Conservation (phyloP, 805 yeast species). For the Priceomyces carsonii region DNA sequence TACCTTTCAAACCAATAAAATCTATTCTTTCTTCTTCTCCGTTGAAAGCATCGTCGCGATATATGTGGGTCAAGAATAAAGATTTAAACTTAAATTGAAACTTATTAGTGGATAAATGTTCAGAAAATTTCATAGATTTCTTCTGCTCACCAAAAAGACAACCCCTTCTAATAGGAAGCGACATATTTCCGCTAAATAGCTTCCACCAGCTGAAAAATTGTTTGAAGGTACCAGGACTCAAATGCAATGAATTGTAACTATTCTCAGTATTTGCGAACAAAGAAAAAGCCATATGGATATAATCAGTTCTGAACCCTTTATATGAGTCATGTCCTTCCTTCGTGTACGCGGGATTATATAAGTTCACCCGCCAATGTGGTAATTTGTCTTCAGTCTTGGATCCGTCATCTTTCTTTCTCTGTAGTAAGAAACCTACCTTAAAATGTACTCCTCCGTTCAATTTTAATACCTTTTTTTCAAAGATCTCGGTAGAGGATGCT, state of each 20-base stretch:
- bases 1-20: slow-evolving; percentile 66
- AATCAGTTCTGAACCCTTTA: slow-evolving; percentile 39
- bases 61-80: slow-evolving; percentile 71
- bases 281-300: slow-evolving; percentile 43
- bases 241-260: slow-evolving; percentile 70
- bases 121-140: slow-evolving; percentile 67
- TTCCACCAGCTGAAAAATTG: slow-evolving; percentile 87
- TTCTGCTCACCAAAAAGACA: slow-evolving; percentile 59
- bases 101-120: slow-evolving; percentile 73
- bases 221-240: slow-evolving; percentile 66
- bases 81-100: slow-evolving; percentile 75
- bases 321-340: slow-evolving; percentile 39
- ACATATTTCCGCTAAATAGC: slow-evolving; percentile 74
- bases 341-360: slow-evolving; percentile 57
- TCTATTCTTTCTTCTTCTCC: neutral
- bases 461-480: slow-evolving; percentile 56
- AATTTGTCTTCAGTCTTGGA: slow-evolving; percentile 45
- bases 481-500: slow-evolving; percentile 14
- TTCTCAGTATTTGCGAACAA: slow-evolving; percentile 33
- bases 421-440: slow-evolving; percentile 45
- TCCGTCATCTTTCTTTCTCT: slow-evolving; percentile 5
- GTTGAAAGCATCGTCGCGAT: slow-evolving; percentile 39
- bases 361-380: slow-evolving; percentile 61
- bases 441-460: slow-evolving; percentile 63
- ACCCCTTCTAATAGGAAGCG: slow-evolving; percentile 80